A percentile compares a stretch with the other conserved stretches of the same genome.
phyloP scores from a whole-genome alignment of 1,139 yeast species.

The Suhomyces bolitotheri region DNA sequence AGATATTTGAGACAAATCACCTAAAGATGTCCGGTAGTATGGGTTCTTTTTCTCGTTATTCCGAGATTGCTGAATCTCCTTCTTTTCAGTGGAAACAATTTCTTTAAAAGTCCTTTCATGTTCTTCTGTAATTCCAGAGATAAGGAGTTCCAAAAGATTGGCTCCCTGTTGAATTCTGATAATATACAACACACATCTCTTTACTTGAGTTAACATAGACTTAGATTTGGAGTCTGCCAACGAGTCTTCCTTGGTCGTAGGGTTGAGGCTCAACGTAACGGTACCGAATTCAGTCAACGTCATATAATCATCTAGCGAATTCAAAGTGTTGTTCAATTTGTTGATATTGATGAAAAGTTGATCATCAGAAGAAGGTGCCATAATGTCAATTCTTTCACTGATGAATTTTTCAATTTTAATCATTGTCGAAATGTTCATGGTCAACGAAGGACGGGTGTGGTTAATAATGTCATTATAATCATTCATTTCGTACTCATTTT shows the following conservation, averaged over 20 bases:
- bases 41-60: slow-evolving; percentile 33
- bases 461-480: slow-evolving; percentile 73
- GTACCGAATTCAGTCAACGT: slow-evolving; percentile 43
- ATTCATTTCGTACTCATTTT: slow-evolving; percentile 59
- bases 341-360: slow-evolving; percentile 49
- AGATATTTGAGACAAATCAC: slow-evolving; percentile 54
- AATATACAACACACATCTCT: slow-evolving; percentile 76
- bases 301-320: slow-evolving; percentile 41
- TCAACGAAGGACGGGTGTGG: slow-evolving; percentile 63
- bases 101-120: slow-evolving; percentile 66
- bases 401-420: slow-evolving; percentile 60
- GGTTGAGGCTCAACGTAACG: slow-evolving; percentile 47
- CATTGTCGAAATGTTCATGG: slow-evolving; percentile 65
- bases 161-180: slow-evolving; percentile 79
- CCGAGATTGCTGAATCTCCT: slow-evolving; percentile 23
- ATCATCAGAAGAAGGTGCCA: slow-evolving; percentile 56
- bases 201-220: slow-evolving; percentile 72
- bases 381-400: slow-evolving; percentile 49
- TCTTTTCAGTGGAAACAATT: slow-evolving; percentile 53
- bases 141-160: slow-evolving; percentile 69
- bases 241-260: slow-evolving; percentile 50
- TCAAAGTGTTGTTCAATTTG: slow-evolving; percentile 36
- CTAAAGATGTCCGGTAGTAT: slow-evolving; percentile 45
- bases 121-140: slow-evolving; percentile 65
- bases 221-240: slow-evolving; percentile 48